These are phyloP conservation scores for Trichaptum fuscoviolaceum DNA, from an alignment of 768 basidiomycete species.

Conservation along the genomic window DNA sequence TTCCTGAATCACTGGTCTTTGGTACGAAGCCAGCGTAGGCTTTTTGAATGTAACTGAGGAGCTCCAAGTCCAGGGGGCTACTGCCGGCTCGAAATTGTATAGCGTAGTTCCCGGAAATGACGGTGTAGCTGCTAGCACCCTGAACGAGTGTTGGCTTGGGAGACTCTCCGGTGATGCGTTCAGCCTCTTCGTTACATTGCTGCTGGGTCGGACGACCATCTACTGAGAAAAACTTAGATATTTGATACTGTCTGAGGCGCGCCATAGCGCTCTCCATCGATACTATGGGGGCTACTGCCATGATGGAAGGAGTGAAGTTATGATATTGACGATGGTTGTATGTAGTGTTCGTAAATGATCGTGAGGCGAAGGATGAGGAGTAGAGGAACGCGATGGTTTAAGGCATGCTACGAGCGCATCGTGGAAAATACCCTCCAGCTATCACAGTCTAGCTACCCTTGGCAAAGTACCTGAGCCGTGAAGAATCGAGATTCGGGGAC, in stretches of 20 bases:
- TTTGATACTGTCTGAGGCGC: neutral
- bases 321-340: too few species aligned
- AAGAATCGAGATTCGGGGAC: too few species aligned
- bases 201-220: neutral
- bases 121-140: neutral
- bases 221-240: neutral
- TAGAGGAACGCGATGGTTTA: too few species aligned
- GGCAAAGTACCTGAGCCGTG: too few species aligned
- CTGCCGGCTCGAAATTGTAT: neutral
- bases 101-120: neutral
- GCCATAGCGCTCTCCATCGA: neutral
- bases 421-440: too few species aligned
- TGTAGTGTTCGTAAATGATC: too few species aligned
- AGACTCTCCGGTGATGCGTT: neutral
- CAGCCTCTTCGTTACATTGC: neutral
- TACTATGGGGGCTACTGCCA: too few species aligned
- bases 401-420: too few species aligned
- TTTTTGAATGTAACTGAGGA: neutral
- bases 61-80: neutral
- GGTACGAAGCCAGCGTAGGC: conserved; percentile 2
- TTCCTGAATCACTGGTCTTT: neutral
- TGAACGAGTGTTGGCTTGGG: neutral
- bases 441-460: too few species aligned
- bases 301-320: too few species aligned
- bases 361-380: too few species aligned